Evolutionary conservation across 2,329 filamentous ascomycete genomes (phyloP).

Genomic region (Xylaria sp.): DNA sequence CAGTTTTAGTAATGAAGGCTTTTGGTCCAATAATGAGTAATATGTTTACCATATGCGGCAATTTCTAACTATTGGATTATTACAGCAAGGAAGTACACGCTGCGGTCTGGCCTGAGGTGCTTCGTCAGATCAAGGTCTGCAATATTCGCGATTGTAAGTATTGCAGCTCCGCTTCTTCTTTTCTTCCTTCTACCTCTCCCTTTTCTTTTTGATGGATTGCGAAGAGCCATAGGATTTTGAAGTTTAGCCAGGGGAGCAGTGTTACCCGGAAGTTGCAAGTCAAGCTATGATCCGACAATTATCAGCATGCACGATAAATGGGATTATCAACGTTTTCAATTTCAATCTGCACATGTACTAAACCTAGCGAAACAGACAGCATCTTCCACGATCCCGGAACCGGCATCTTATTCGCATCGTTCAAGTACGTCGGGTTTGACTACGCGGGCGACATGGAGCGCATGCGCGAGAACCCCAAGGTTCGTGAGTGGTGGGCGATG

Average conservation of each 20-base stretch:
- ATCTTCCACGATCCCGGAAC: slow-evolving; percentile 74
- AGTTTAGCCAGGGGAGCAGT: neutral
- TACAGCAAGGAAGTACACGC: slow-evolving; percentile 72
- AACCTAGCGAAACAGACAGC: slow-evolving; percentile 62
- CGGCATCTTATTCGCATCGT: slow-evolving; percentile 75
- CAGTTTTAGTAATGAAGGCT: neutral
- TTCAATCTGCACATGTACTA: no score
- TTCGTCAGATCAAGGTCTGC: slow-evolving; percentile 78
- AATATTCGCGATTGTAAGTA: slow-evolving; percentile 76
- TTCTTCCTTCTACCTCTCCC: neutral
- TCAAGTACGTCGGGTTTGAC: slow-evolving; percentile 81
- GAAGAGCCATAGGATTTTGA: neutral
- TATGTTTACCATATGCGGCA: neutral
- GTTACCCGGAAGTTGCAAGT: neutral
- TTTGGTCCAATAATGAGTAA: neutral
- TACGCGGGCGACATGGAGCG: slow-evolving; percentile 79
- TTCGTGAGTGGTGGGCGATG: slow-evolving; percentile 83
- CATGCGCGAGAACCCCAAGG: slow-evolving; percentile 77
- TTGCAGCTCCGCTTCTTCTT: neutral
- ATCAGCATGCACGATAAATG: no score
- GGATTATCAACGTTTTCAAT: no score
- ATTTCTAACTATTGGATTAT: neutral
- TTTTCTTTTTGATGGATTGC: neutral
- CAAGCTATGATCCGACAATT: no score
- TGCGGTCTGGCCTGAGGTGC: slow-evolving; percentile 79